Conservation (phyloP, 768 basidiomycete genomes). For the Pisolithus orientalis region DNA sequence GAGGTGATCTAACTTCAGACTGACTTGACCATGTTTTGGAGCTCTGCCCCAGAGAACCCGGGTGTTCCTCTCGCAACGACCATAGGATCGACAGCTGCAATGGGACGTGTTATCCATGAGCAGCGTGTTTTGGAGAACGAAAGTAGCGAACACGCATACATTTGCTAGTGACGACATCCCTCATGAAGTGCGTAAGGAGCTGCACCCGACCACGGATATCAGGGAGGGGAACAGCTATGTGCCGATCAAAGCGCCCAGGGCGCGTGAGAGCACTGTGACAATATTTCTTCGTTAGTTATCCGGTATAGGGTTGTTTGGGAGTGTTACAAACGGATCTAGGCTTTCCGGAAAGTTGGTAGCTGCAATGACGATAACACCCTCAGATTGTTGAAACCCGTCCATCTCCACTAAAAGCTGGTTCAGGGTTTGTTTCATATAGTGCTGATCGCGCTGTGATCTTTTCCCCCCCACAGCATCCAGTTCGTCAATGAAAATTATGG, state of each 20-base stretch:
- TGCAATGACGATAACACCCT: conserved; percentile 93
- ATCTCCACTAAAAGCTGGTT: conserved; percentile 97
- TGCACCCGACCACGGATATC: conserved; percentile 92
- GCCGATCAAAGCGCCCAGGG: conserved; percentile 94
- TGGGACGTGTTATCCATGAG: not conserved
- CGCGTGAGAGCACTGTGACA: conserved; percentile 77
- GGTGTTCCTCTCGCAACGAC: conserved; percentile 90
- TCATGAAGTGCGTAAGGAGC: conserved; percentile 90
- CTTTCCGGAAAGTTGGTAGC: conserved; percentile 98
- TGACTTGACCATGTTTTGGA: conserved; percentile 96
- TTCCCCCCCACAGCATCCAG: conserved; percentile 91
- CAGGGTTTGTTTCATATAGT: conserved; percentile 89
- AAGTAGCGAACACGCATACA: conserved; percentile 31
- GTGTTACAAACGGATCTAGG: conserved; percentile 68
- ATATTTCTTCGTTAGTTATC: conserved; percentile 8
- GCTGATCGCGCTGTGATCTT: conserved; percentile 76
- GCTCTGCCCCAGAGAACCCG: conserved; percentile 94
- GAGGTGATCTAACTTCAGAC: conserved; percentile 21
- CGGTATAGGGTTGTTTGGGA: conserved; percentile 1
- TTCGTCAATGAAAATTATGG: conserved; percentile 98
- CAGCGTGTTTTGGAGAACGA: not conserved
- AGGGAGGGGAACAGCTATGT: conserved; percentile 89
- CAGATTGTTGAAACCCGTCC: conserved; percentile 91
- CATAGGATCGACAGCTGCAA: conserved; percentile 72
- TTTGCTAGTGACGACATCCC: conserved; percentile 57